Evolutionary conservation across 495 filamentous ascomycete genomes (phyloP).

Genomic region (Cercophora samala): DNA sequence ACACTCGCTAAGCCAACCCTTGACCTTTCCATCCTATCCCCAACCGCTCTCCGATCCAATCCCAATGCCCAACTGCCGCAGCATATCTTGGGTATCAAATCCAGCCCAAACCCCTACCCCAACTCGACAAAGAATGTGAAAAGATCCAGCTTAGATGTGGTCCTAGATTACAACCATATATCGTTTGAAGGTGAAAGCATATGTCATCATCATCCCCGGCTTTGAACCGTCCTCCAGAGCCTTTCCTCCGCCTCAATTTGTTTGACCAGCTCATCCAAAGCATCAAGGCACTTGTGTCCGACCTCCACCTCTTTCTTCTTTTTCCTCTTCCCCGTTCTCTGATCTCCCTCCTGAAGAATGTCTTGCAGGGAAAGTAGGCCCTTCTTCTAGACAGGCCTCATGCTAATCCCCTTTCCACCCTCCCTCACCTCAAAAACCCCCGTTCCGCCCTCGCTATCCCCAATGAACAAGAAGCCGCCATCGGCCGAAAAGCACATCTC

Average conservation of each 20-base stretch:
- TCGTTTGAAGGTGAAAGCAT: background rate
- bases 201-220: background rate
- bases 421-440: slow-evolving; percentile 35
- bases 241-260: background rate
- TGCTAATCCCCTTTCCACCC: slow-evolving; percentile 6
- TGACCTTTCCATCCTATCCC: background rate
- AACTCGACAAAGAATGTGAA: background rate
- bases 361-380: background rate
- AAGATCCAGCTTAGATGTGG: background rate
- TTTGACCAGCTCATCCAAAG: background rate
- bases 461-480: slow-evolving; percentile 34
- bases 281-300: background rate
- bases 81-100: background rate
- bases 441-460: slow-evolving; percentile 28
- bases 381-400: background rate
- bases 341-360: background rate
- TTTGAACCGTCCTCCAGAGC: background rate
- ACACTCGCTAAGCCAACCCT: background rate
- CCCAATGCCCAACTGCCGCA: background rate
- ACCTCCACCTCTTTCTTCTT: background rate
- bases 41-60: background rate
- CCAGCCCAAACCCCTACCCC: background rate
- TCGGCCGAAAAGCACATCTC: slow-evolving; percentile 36
- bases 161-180: background rate
- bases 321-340: background rate